Evolutionary conservation across 306 rosid genomes (phyloP), one percentile per base, ranked within the genome.

Genomic region (Gleditsia sinensis): DNA sequence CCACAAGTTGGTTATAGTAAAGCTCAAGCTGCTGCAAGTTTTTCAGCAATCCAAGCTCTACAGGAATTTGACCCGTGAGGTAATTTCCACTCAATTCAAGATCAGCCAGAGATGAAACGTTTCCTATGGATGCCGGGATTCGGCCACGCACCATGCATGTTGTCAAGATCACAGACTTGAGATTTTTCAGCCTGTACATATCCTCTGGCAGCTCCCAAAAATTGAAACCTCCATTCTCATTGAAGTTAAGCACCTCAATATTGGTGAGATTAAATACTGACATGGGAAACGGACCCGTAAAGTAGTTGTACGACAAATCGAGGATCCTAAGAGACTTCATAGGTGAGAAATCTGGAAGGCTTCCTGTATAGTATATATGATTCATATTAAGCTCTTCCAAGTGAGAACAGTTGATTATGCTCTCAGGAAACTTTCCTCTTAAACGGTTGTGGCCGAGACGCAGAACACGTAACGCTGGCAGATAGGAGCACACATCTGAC

Each of bases 31-130:
- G 75, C 33, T 68, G 79, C 75, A 95, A 58, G 49, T 88, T 95
- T 77, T 81, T 90, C 60, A 92, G 66, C 48, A 58, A 58, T 6
- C 97, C 96, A 34, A 95, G 83, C 81, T 92, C 91, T 3, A 17
- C 10, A 0, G 99, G 99, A 69, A 95, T 86, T 75, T 76, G 78
- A 2, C 99, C 96, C 8, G 56, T 25, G 37, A 95, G 79, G 72
- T 45, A 88, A 32, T 95, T 95, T 8, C 99, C 99, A 28, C 87
- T 82, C 58, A 95, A 45, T 55, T 95, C 99, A 32, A 90, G 93
- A 83, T 95, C 98, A 20, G 83, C 72, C 25, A 95, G 97, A 1
- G 92, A 81, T 6, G 92, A 87, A 82, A 92, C 76, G 80, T 90
- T 89, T 58, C 98, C 96, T 49, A 95, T 86, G 42, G 95, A 27